Evolutionary conservation across 2,329 filamentous ascomycete genomes (phyloP), one percentile per base, ranked within the genome.

Genomic region (Epichloe sibirici): DNA sequence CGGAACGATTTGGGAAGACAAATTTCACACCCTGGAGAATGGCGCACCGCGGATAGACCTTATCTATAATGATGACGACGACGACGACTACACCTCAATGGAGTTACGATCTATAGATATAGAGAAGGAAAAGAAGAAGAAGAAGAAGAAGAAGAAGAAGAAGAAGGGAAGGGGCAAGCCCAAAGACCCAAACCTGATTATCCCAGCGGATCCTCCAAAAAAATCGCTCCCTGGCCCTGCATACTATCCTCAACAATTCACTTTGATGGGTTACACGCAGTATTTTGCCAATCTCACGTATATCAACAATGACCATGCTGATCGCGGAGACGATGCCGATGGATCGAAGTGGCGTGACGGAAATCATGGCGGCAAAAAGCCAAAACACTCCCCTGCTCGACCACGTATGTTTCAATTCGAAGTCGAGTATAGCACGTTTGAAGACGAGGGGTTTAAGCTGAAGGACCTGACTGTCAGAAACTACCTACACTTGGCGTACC

Each of bases 261-360:
- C 88, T 0, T 74, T 90, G 56, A 76, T 85, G 3, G 82, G 88
- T 5, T 96, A 89, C 67, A 89, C 82, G 4, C 93, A 98, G 62
- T 96, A 94, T 67, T 96, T 82, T 67, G 90, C 91, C 55, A 98
- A 98, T 66, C 72, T 98, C n/a, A 97, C 91, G 0, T 72, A 81
- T 54, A 84, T 95, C 69, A 94, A 97, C 69, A 87, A 90, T 60
- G 80, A 86, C 55, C 7, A 49, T 13, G 2, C 46, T 21, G 50
- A 13, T 12, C 62, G 68, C 2, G 60, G 66, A 9, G 66, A 65
- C 6, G 53, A 60, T 13, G 53, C 58, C 11, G 57, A 57, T 9
- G 57, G 65, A n/a, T 66, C 67, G 7, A 74, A 73, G 56, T 86
- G 85, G 82, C 78, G 80, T 38, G 72, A 81, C 53, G 83, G 83